Percentiles rank a stretch among this genome's conserved stretches.
Evolutionary conservation across 164 flowering plant genomes (phyloP).

Genomic region (Magnolia kwangsiensis): DNA sequence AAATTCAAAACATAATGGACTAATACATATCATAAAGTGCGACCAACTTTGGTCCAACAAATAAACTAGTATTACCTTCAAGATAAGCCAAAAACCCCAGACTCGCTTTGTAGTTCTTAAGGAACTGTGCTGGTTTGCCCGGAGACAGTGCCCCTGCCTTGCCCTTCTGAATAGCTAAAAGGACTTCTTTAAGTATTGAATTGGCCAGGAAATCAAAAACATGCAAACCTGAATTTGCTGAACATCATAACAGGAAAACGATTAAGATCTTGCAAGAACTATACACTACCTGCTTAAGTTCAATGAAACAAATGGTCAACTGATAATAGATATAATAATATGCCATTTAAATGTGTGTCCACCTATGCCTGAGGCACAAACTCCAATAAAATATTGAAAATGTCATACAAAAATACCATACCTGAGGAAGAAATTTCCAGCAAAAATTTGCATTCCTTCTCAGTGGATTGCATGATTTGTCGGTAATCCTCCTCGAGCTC

Average conservation of each 20-base stretch:
- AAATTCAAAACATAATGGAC: not conserved
- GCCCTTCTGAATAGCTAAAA: slow-evolving; percentile 73
- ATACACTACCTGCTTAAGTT: not conserved
- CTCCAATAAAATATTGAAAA: not conserved
- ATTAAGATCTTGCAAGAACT: not conserved
- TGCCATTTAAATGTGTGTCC: not conserved
- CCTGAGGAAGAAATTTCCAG: slow-evolving; percentile 81
- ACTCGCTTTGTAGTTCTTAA: slow-evolving; percentile 87
- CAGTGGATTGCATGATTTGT: slow-evolving; percentile 56
- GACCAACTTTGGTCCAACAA: not conserved
- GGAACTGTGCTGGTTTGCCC: slow-evolving; percentile 84
- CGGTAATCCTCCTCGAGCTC: slow-evolving; percentile 77
- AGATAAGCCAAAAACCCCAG: slow-evolving; percentile 69
- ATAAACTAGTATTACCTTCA: slow-evolving; percentile 58
- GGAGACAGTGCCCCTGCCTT: slow-evolving; percentile 97
- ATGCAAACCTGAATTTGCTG: slow-evolving; percentile 97
- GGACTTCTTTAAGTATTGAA: slow-evolving; percentile 94
- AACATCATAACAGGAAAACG: slow-evolving; percentile 15
- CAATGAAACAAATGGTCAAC: not conserved
- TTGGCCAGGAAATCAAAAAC: slow-evolving; percentile 94
- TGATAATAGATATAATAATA: not conserved
- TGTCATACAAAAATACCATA: slow-evolving; percentile 14
- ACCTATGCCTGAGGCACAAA: not conserved
- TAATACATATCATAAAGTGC: not conserved
- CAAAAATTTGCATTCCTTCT: slow-evolving; percentile 73